Base-by-base conservation (phyloP, 2,329 filamentous ascomycete species). In the Pezicula neosporulosa region DNA sequence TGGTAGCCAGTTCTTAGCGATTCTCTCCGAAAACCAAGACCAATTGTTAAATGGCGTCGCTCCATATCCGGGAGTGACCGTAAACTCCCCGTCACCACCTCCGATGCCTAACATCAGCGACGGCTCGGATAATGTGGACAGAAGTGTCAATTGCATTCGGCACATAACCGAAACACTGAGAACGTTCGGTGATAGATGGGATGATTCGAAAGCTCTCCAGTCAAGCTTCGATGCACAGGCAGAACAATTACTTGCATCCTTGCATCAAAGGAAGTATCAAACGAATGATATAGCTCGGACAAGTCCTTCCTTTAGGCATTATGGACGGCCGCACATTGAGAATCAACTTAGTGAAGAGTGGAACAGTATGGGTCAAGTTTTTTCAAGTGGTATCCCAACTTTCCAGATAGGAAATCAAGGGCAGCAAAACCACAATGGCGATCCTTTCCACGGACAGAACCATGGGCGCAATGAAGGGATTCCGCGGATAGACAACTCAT, bases 1-100 rank as follows among this genome's bases (percentile, higher is more conserved):
- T 72, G 82, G 78, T 13, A 82, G 76, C 53, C 83, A 86, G 60
- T 79, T 86, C 52, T 68, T 84, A 15, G 80, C 81, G 1, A 80
- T 85, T 7, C 67, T 86, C n/a, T 72, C 73, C 3, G 79, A 82
- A 54, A 75, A 78, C 1, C 77, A 78, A 48, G 78, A 85, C 41
- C 67, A 80, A 54, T 72, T 86, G 3, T 69, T 86, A 6, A 75
- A 75, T 30, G 73, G 60, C 9, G 47, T 62, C 4, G 43, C 59
- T 7, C 62, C 61, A 37, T 65, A 60, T 36, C 44, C 53, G 7
- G 43, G 58, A 33, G 41, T 48, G 13, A 46, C 54, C 27, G 73
- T 2, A 66, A 75, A 24, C 5, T 58, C 56, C 28, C 78, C 80
- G 2, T 79, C 80, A 2, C 80, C 80, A 1, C 71, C 83, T 5